Conservation (phyloP, 2,329 filamentous ascomycete species). For the Sarocladium brachiariae region DNA sequence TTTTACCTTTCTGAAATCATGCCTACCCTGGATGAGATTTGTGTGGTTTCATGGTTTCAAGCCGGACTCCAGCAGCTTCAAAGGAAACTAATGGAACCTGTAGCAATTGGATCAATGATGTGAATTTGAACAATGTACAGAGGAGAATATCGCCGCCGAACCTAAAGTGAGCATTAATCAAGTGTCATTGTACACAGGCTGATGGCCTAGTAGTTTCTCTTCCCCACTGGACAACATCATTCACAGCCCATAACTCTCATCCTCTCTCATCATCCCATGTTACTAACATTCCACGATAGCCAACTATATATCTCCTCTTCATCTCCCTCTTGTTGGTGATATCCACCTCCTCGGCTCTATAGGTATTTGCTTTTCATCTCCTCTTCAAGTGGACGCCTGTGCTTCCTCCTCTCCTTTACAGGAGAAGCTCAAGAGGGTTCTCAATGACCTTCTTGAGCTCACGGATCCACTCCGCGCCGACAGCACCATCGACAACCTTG, state of each 20-base stretch:
- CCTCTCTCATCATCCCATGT: not conserved
- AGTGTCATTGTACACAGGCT: conserved; percentile 36
- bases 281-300: not conserved
- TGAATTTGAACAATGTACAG: not conserved
- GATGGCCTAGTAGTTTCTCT: conserved; percentile 22
- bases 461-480: conserved; percentile 93
- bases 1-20: too few relatives aligned
- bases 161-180: conserved; percentile 28
- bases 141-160: not conserved
- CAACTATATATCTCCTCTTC: not conserved
- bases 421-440: conserved; percentile 90
- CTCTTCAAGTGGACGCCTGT: conserved; percentile 5
- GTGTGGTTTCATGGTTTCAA: not conserved
- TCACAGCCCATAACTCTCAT: not conserved
- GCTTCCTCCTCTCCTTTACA: conserved; percentile 45
- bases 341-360: not conserved
- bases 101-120: not conserved
- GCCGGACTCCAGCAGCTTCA: not conserved
- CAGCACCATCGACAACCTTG: conserved; percentile 95
- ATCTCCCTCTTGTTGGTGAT: not conserved
- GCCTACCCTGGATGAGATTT: too few relatives aligned
- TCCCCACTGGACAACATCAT: conserved; percentile 12
- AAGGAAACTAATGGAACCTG: not conserved
- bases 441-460: conserved; percentile 97
- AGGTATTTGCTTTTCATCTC: not conserved